phyloP scores from a whole-genome alignment of 164 flowering plant genomes.

The Vitis riparia region DNA sequence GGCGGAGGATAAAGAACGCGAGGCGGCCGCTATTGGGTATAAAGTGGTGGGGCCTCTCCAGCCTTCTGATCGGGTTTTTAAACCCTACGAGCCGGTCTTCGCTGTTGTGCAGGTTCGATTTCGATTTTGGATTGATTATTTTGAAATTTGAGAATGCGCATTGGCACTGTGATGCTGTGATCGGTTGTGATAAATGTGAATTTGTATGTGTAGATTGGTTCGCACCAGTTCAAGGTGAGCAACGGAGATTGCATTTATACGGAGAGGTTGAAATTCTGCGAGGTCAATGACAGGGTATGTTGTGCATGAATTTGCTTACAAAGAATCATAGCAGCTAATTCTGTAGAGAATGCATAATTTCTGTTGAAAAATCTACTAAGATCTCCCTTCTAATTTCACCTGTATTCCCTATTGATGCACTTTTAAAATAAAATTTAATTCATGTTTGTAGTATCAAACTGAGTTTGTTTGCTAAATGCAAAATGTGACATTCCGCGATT shows the following conservation, averaged over 20 bases:
- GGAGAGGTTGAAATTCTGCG: constrained; percentile 85
- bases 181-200: not conserved
- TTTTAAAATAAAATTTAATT: too few relatives aligned
- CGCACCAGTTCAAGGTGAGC: constrained; percentile 98
- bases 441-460: too few relatives aligned
- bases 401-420: too few relatives aligned
- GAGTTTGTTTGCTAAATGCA: too few relatives aligned
- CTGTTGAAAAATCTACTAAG: too few relatives aligned
- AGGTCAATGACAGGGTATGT: constrained; percentile 89
- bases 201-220: constrained; percentile 65
- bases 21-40: constrained; percentile 87
- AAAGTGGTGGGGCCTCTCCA: constrained; percentile 74
- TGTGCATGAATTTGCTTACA: too few relatives aligned
- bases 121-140: not conserved
- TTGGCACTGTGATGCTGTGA: constrained; percentile 1
- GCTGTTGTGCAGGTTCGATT: constrained; percentile 90
- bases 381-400: too few relatives aligned
- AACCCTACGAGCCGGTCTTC: constrained; percentile 73
- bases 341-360: too few relatives aligned
- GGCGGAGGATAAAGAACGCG: constrained; percentile 63
- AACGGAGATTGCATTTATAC: constrained; percentile 77
- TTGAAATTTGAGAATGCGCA: not conserved
- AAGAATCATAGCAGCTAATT: too few relatives aligned
- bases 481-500: too few relatives aligned
- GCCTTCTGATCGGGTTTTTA: constrained; percentile 57